Percentiles rank a stretch among this genome's conserved stretches.
phyloP scores from a whole-genome alignment of 129 eudicot species.

The carrot (Daucus carota) region DH1_v3.0 NC_030382.2:19163001-19163500 shows the following conservation, averaged over 20 bases:
- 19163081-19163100: conserved; percentile 92
- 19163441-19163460: conserved; percentile 30
- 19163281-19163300: conserved; percentile 17
- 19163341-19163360: conserved; percentile 17
- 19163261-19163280: conserved; percentile 17
- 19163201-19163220: conserved; percentile 69
- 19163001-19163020: neutral
- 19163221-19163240: conserved; percentile 59
- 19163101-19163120: conserved; percentile 15
- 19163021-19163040: conserved; percentile 65
- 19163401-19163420: conserved; percentile 31
- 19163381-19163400: conserved; percentile 40
- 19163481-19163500: neutral
- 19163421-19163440: conserved; percentile 7
- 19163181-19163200: conserved; percentile 47
- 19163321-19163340: conserved; percentile 15
- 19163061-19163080: conserved; percentile 70
- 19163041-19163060: conserved; percentile 93
- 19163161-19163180: neutral
- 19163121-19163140: too few relatives aligned
- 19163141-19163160: neutral
- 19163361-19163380: conserved; percentile 36
- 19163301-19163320: conserved; percentile 19
- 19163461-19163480: neutral
- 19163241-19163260: conserved; percentile 53